Evolutionary conservation across 2,329 filamentous ascomycete species (phyloP).

Genomic region (Aspergillus cejpii): DNA sequence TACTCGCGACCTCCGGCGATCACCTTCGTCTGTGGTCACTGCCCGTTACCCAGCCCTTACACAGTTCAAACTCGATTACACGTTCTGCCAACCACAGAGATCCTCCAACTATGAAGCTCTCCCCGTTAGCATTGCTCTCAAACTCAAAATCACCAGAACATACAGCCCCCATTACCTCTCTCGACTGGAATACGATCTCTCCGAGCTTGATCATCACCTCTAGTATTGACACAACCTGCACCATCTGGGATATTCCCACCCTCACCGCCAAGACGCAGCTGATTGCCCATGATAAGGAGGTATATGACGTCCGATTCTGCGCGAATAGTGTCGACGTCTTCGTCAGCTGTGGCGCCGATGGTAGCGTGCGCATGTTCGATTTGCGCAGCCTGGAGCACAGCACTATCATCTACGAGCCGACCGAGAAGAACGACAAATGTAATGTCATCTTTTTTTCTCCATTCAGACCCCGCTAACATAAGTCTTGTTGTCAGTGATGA

Average conservation of each 20-base stretch:
- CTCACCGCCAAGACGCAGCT: slow-evolving; percentile 96
- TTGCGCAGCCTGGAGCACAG: slow-evolving; percentile 92
- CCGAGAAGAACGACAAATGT: slow-evolving; percentile 71
- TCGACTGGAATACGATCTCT: slow-evolving; percentile 97
- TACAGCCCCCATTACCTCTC: slow-evolving; percentile 87
- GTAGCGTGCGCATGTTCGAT: slow-evolving; percentile 98
- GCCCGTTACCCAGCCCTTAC: slow-evolving; percentile 57
- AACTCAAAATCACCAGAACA: slow-evolving; percentile 99
- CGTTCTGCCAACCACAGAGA: slow-evolving; percentile 57
- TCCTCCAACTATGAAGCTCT: slow-evolving; percentile 69
- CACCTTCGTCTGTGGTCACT: slow-evolving; percentile 92
- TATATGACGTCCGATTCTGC: slow-evolving; percentile 97
- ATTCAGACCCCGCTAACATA: background rate
- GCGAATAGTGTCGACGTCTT: slow-evolving; percentile 98
- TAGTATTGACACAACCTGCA: slow-evolving; percentile 97
- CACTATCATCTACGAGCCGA: slow-evolving; percentile 98
- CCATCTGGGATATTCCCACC: slow-evolving; percentile 98
- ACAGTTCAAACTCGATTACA: slow-evolving; percentile 61
- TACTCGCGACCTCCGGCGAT: slow-evolving; percentile 90
- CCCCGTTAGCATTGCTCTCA: slow-evolving; percentile 82
- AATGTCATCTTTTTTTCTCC: slow-evolving; percentile 20
- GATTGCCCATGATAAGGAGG: slow-evolving; percentile 97
- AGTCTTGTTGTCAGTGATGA: slow-evolving; percentile 34
- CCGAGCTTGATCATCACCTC: slow-evolving; percentile 97
- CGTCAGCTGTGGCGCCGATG: slow-evolving; percentile 94